A percentile compares a stretch with the other conserved stretches of the same genome.
These are phyloP conservation scores for Punica granatum DNA, from an alignment of 345 rosid species.

Conservation along the genomic window DNA sequence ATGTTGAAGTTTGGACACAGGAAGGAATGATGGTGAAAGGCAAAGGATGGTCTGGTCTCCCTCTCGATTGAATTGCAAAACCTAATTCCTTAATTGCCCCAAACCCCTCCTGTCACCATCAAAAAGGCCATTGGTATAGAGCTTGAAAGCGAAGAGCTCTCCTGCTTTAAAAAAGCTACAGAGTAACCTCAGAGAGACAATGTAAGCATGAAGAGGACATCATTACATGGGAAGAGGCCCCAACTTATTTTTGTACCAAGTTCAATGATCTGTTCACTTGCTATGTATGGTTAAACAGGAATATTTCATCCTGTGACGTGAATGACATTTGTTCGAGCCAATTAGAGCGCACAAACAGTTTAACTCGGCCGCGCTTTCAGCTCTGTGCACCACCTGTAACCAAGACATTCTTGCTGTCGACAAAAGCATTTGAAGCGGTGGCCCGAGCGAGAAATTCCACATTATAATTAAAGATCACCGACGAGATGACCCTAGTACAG, in stretches of 20 bases:
- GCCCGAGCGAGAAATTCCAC: neutral
- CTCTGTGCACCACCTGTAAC: neutral
- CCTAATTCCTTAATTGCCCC: slow-evolving; percentile 21
- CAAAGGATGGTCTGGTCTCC: slow-evolving; percentile 12
- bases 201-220: slow-evolving; percentile 2
- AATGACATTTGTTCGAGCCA: neutral
- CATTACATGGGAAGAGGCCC: neutral
- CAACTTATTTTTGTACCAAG: neutral
- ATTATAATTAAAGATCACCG: neutral
- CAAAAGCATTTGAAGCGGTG: neutral
- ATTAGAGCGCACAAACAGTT: neutral
- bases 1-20: neutral
- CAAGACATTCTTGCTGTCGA: neutral
- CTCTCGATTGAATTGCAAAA: slow-evolving; percentile 15
- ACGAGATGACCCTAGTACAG: neutral
- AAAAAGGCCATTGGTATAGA: neutral
- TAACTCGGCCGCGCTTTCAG: neutral
- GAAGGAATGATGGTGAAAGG: slow-evolving; percentile 13
- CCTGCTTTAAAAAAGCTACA: neutral
- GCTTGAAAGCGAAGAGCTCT: neutral
- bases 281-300: neutral
- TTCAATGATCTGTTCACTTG: neutral
- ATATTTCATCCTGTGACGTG: neutral
- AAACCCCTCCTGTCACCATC: slow-evolving; percentile 16
- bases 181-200: neutral